phyloP scores from a whole-genome alignment of 2,329 filamentous ascomycete genomes.

The Neoascochyta sp. region DNA sequence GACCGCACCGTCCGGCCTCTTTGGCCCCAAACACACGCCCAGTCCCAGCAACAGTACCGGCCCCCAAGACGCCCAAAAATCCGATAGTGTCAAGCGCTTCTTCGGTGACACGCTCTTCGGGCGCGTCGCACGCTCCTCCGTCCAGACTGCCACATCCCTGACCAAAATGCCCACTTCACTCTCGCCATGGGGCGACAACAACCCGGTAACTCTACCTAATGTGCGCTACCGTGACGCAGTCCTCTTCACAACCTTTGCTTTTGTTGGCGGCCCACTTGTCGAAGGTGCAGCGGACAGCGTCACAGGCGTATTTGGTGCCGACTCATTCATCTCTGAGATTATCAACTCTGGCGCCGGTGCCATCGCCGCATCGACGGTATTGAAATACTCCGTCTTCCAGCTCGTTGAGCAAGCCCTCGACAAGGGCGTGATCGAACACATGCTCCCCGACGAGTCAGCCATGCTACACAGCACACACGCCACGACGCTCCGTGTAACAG shows the following conservation, averaged over 20 bases:
- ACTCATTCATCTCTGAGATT: slow-evolving; percentile 35
- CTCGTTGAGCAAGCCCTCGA: slow-evolving; percentile 42
- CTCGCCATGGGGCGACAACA: slow-evolving; percentile 41
- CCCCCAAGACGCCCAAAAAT: slow-evolving; percentile 28
- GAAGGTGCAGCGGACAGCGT: slow-evolving; percentile 30
- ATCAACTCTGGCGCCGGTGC: slow-evolving; percentile 29
- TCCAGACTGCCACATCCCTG: slow-evolving; percentile 32
- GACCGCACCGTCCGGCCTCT: slow-evolving; percentile 25
- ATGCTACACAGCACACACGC: slow-evolving; percentile 37
- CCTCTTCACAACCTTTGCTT: slow-evolving; percentile 38
- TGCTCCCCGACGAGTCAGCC: slow-evolving; percentile 40
- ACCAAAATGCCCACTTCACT: slow-evolving; percentile 33
- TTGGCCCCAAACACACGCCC: slow-evolving; percentile 18
- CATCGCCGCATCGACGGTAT: slow-evolving; percentile 24
- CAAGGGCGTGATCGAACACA: slow-evolving; percentile 37
- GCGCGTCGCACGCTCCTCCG: slow-evolving; percentile 33
- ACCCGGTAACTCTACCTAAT: slow-evolving; percentile 39
- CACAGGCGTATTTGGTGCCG: slow-evolving; percentile 30
- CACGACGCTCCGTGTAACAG: slow-evolving; percentile 36
- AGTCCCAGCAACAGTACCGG: slow-evolving; percentile 15
- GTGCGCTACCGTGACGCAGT: slow-evolving; percentile 39
- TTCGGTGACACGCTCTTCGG: slow-evolving; percentile 38
- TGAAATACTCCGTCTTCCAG: slow-evolving; percentile 39
- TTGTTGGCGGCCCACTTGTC: slow-evolving; percentile 34
- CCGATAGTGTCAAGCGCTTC: slow-evolving; percentile 32